phyloP scores from a whole-genome alignment of 768 basidiomycete species.

The Roridomyces roridus region DNA sequence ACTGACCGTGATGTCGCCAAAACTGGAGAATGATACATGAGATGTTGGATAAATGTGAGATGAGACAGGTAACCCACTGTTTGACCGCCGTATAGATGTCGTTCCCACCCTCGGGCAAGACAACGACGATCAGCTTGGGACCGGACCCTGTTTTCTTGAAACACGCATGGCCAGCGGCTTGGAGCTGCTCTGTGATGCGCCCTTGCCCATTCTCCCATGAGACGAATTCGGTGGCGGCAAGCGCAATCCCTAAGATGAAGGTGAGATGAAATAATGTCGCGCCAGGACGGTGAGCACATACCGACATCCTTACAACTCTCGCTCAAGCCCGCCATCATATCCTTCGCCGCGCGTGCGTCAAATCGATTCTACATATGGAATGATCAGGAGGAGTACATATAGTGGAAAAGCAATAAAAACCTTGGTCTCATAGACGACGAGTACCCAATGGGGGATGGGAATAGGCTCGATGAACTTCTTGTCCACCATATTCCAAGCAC shows the following conservation, averaged over 20 bases:
- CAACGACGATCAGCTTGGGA: conserved; percentile 67
- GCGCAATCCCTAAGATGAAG: conserved; percentile 60
- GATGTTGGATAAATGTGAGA: too few relatives aligned
- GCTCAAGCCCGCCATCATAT: conserved; percentile 62
- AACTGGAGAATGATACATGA: too few relatives aligned
- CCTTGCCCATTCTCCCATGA: conserved; percentile 66
- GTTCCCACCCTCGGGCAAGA: conserved; percentile 77
- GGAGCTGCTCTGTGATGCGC: conserved; percentile 46
- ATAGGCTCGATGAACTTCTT: conserved; percentile 70
- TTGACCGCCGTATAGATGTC: conserved; percentile 82
- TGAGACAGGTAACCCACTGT: too few relatives aligned
- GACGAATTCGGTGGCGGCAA: conserved; percentile 52
- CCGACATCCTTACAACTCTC: conserved; percentile 61
- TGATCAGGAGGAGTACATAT: neutral
- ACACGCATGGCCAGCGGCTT: conserved; percentile 54
- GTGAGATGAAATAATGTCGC: neutral
- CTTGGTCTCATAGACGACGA: conserved; percentile 71
- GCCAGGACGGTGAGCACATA: conserved; percentile 34
- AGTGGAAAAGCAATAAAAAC: neutral
- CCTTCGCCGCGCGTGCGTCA: conserved; percentile 47
- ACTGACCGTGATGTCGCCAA: conserved; percentile 67
- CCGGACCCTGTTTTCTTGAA: conserved; percentile 41
- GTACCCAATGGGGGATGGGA: conserved; percentile 60
- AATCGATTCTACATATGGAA: conserved; percentile 55
- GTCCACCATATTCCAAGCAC: conserved; percentile 85